phyloP scores from a whole-genome alignment of 148 eudicot genomes.

The Agrostemma githago region DNA sequence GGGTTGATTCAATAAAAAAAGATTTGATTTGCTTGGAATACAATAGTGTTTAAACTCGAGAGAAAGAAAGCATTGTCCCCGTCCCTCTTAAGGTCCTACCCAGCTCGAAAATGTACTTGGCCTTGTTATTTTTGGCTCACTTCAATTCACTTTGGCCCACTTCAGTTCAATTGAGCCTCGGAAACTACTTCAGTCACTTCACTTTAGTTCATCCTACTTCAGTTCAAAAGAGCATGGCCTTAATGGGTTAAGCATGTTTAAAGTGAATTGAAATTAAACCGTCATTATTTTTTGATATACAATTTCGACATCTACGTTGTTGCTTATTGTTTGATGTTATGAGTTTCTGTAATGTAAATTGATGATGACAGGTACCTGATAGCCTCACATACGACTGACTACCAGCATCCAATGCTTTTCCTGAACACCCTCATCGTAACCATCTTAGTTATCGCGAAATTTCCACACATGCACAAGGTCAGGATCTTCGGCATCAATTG shows the following conservation, averaged over 20 bases:
- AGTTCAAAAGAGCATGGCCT: too few species aligned
- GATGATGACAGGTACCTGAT: conserved; percentile 62
- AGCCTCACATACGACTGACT: conserved; percentile 83
- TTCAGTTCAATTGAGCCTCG: too few species aligned
- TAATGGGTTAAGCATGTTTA: not conserved
- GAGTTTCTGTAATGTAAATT: not conserved
- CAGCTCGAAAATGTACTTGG: too few species aligned
- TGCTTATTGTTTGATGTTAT: not conserved
- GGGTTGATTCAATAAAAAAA: too few species aligned
- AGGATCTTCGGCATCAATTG: conserved; percentile 85
- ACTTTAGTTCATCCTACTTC: too few species aligned
- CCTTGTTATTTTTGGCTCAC: too few species aligned
- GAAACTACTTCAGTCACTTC: too few species aligned
- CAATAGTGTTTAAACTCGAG: not conserved
- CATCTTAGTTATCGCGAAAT: conserved; percentile 72
- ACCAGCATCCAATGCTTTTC: conserved; percentile 74
- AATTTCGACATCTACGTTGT: too few species aligned
- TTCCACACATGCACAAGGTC: conserved; percentile 85
- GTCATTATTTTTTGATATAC: too few species aligned
- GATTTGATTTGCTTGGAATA: not conserved
- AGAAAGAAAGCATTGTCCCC: not conserved
- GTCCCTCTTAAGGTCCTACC: not conserved
- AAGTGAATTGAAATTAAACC: not conserved
- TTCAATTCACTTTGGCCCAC: too few species aligned
- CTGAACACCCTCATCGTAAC: conserved; percentile 67